Conservation (phyloP, 2,329 filamentous ascomycete species). For the Neofusicoccum ribis region DNA sequence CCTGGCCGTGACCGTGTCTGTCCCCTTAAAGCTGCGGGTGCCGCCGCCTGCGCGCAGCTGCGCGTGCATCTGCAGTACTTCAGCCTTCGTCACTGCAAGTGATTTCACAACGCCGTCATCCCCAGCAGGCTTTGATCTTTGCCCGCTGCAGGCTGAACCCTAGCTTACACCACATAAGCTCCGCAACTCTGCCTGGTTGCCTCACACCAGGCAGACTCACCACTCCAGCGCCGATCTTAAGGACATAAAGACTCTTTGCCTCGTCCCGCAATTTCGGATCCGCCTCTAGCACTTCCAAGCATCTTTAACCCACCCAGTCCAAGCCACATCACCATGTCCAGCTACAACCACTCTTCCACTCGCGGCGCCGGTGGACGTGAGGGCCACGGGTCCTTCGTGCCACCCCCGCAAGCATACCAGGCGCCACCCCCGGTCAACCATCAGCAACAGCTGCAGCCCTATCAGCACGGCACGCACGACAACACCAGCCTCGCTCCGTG, state of each 20-base stretch:
- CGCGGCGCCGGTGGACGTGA: slow-evolving; percentile 47
- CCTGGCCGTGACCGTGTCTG: neutral
- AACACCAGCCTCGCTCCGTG: slow-evolving; percentile 6
- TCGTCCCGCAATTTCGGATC: neutral
- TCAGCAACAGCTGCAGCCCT: neutral
- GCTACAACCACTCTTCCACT: slow-evolving; percentile 56
- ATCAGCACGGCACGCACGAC: neutral
- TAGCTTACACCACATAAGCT: slow-evolving; percentile 10
- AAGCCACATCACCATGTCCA: slow-evolving; percentile 56
- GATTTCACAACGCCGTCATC: neutral
- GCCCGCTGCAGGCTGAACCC: neutral
- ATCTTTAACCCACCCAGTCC: neutral
- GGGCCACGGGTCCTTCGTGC: slow-evolving; percentile 65
- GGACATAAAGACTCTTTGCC: neutral
- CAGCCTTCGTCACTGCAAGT: neutral
- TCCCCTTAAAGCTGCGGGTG: neutral
- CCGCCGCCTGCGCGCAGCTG: neutral
- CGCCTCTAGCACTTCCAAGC: neutral
- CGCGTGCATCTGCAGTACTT: neutral
- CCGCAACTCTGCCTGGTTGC: neutral
- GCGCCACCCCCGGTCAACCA: slow-evolving; percentile 11
- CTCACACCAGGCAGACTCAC: slow-evolving; percentile 1
- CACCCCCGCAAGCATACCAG: slow-evolving; percentile 10
- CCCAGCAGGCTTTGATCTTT: neutral
- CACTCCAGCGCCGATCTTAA: neutral